Evolutionary conservation across 2,329 filamentous ascomycete species (phyloP), one percentile per base, ranked within the genome.

Genomic region (Scytalidium lignicola): DNA sequence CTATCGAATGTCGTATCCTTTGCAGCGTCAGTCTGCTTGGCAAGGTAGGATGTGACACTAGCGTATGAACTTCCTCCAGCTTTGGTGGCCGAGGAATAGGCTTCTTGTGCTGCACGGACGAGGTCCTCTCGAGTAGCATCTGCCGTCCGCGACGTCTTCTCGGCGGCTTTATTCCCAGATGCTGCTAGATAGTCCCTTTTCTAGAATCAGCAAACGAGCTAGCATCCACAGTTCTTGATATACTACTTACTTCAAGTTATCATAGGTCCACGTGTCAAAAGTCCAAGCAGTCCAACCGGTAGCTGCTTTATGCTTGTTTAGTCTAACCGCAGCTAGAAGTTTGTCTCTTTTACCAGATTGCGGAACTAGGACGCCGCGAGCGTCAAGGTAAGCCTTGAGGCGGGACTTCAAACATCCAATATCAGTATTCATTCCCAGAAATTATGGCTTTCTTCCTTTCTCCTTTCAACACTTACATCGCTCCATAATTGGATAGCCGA

Each of bases 301-400:
- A 8, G 82, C 75, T 43, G 83, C 85, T 69, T 86, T 85, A 70
- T 90, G 83, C 21, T 79, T 74, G 64, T 89, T 74, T 61, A 86
- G 79, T 58, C 88, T 81, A n/a, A 90, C 88, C 51, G 85, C 74
- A 22, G 86, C 85, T 37, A 88, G 72, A 19, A 92, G 81, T 63
- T 90, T 81, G 59, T 90, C 85, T 37, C 78, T 78, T 70, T 83
- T 89, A 51, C 82, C 79, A 22, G 69, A 73, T 54, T 91, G 86
- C 20, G 88, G 86, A 41, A 90, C 82, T 13, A 86, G 85, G 41
- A 92, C 72, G 40, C 86, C 85, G 51, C 88, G 86, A 8, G 86
- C 80, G 64, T 91, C 88, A 5, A 92, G 78, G 61, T 84, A 92
- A 2, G 80, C 80, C 73, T 92, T 92, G 39, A 92, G 76, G 17